These are phyloP conservation scores for Sordariomycetes sp. DNA, from an alignment of 2,329 filamentous ascomycete species.

Conservation along the genomic window DNA sequence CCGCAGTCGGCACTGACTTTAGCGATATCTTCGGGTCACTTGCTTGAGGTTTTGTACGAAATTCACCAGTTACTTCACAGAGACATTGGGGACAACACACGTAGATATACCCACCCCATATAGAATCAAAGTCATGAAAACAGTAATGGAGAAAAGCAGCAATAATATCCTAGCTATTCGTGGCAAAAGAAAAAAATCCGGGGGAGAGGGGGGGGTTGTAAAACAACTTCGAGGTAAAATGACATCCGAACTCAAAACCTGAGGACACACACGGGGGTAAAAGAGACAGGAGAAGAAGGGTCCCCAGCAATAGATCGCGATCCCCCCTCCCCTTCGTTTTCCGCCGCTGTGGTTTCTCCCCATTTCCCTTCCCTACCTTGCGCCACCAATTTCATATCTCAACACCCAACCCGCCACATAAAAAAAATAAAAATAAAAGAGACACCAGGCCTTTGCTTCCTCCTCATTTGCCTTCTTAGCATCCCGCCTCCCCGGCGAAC, in stretches of 20 bases:
- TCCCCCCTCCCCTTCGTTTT: background rate
- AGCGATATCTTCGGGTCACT: constrained; percentile 50
- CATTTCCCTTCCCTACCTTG: background rate
- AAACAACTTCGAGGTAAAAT: background rate
- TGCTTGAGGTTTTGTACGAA: background rate
- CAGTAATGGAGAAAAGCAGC: background rate
- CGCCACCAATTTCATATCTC: constrained; percentile 1
- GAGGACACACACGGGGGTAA: background rate
- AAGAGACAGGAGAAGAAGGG: background rate
- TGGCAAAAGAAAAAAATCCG: background rate
- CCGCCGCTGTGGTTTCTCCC: background rate
- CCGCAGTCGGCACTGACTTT: constrained; percentile 25
- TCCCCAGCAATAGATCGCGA: background rate
- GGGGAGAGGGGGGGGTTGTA: background rate
- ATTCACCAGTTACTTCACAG: background rate
- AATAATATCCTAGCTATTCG: background rate
- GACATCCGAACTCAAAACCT: background rate
- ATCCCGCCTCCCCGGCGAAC: too few relatives aligned
- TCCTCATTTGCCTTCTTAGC: background rate
- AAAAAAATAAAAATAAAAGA: background rate
- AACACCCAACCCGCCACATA: constrained; percentile 1
- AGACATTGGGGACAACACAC: background rate
- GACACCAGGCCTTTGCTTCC: background rate
- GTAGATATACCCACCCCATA: background rate
- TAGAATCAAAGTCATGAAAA: background rate